These are phyloP conservation scores for Akanthomyces uredinophilus DNA, from an alignment of 2,329 filamentous ascomycete species.

Conservation along the genomic window DNA sequence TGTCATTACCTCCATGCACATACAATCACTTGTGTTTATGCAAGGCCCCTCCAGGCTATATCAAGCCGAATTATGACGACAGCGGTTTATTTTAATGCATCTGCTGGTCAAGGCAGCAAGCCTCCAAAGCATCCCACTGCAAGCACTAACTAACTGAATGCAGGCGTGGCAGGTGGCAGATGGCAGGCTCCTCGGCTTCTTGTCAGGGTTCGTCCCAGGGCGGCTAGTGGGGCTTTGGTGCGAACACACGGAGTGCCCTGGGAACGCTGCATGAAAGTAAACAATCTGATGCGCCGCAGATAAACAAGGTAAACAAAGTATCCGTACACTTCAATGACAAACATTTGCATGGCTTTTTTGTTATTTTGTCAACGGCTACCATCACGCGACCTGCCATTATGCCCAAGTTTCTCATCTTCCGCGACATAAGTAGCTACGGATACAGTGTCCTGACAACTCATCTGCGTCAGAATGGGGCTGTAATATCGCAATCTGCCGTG, in stretches of 20 bases:
- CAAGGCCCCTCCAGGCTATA: neutral
- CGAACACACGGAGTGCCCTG: neutral
- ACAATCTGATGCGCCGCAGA: neutral
- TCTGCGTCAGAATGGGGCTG: neutral
- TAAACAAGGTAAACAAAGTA: neutral
- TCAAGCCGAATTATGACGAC: neutral
- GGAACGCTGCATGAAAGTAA: conserved; percentile 5
- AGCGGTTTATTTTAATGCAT: neutral
- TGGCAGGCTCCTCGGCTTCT: too few species aligned
- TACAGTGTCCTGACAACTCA: neutral
- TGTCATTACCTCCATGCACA: conserved; percentile 1
- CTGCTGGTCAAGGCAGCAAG: too few species aligned
- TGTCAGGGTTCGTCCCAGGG: conserved; percentile 1
- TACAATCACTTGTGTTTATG: neutral
- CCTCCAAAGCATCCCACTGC: neutral
- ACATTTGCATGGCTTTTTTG: neutral
- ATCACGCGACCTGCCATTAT: neutral
- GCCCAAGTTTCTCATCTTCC: neutral
- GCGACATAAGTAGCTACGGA: too few species aligned
- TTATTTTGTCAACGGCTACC: too few species aligned
- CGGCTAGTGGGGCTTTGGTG: neutral
- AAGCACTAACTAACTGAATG: neutral
- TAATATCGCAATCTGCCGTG: neutral
- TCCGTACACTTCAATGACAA: neutral
- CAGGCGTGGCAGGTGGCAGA: too few species aligned